phyloP scores from a whole-genome alignment of 148 eudicot genomes.

The Hydrangea macrophylla region DNA sequence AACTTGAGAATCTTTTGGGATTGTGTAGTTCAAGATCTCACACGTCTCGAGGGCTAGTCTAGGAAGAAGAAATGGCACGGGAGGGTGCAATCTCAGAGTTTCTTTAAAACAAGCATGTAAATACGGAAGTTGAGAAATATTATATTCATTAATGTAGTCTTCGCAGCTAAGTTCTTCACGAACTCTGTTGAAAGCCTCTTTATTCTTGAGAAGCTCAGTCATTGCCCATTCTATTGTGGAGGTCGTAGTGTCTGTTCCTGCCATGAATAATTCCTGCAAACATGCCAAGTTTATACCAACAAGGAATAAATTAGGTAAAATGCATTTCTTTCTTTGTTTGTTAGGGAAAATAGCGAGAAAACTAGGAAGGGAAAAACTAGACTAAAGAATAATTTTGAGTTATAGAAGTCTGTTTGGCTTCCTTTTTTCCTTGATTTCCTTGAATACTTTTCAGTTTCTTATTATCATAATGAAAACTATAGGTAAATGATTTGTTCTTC shows the following conservation, averaged over 20 bases:
- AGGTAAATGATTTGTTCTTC: no score
- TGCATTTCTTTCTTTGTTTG: no score
- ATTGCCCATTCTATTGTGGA: background rate
- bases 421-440: no score
- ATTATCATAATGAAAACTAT: no score
- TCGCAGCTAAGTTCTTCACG: background rate
- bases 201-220: background rate
- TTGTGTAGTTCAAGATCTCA: background rate
- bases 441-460: no score
- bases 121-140: background rate
- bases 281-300: no score
- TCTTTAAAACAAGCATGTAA: background rate
- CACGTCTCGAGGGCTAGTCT: background rate
- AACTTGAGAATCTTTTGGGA: background rate
- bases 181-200: background rate
- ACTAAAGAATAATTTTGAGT: no score
- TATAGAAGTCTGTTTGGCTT: no score
- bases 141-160: background rate
- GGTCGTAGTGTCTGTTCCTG: background rate
- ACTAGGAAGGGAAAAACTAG: no score
- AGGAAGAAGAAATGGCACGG: background rate
- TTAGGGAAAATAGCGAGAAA: no score
- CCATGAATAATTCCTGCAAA: background rate
- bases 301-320: no score
- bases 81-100: background rate